phyloP scores from a whole-genome alignment of 768 basidiomycete genomes.

The Strobilomyces echinocephalus region DNA sequence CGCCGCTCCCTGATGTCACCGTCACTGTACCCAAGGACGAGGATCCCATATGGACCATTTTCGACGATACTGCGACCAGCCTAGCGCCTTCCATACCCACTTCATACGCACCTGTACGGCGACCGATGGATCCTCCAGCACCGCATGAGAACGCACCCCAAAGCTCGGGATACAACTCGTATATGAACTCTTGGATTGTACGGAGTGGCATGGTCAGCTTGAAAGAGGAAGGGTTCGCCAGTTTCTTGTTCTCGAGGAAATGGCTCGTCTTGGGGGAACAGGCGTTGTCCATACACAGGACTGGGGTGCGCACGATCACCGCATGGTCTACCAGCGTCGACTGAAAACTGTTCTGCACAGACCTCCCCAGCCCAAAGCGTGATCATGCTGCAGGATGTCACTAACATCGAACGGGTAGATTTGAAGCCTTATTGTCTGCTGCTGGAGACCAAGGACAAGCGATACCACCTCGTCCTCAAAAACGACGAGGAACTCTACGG shows the following conservation, averaged over 20 bases:
- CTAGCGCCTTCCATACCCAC: conserved; percentile 77
- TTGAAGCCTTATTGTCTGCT: conserved; percentile 91
- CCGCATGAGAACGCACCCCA: conserved; percentile 40
- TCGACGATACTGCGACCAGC: conserved; percentile 49
- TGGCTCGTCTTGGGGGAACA: conserved; percentile 85
- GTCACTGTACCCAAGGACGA: conserved; percentile 46
- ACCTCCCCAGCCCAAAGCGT: conserved; percentile 52
- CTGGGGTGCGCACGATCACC: conserved; percentile 54
- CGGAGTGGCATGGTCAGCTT: conserved; percentile 73
- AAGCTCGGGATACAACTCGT: conserved; percentile 48
- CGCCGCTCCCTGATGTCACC: conserved; percentile 39
- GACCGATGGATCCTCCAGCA: conserved; percentile 35
- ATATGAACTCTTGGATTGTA: conserved; percentile 43
- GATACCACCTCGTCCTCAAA: conserved; percentile 78
- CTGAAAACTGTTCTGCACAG: conserved; percentile 29
- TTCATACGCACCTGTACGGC: conserved; percentile 60
- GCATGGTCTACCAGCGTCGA: neutral
- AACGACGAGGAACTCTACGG: conserved; percentile 96
- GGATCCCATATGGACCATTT: conserved; percentile 37
- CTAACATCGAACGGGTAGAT: conserved; percentile 87
- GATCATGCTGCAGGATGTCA: conserved; percentile 71
- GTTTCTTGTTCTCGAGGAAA: conserved; percentile 88
- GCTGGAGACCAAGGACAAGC: conserved; percentile 80
- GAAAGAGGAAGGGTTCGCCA: conserved; percentile 92
- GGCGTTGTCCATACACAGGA: conserved; percentile 80